These are phyloP conservation scores for Gaeumannomyces sp. DNA, from an alignment of 2,329 filamentous ascomycete genomes.

Conservation along the genomic window DNA sequence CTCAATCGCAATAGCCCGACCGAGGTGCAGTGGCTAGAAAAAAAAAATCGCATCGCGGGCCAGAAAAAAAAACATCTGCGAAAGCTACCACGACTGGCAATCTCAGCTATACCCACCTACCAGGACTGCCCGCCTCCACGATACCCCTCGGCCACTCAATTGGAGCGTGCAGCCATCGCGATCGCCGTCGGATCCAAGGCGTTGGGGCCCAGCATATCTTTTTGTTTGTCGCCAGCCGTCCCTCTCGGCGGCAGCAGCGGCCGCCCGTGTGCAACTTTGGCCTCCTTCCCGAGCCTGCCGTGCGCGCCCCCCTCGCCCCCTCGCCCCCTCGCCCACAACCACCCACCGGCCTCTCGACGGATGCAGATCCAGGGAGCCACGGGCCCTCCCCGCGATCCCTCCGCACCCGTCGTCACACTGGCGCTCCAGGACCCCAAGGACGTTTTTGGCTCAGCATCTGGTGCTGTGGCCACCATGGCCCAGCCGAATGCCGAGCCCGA, in stretches of 20 bases:
- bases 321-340: too few species aligned
- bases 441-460: slow-evolving; percentile 56
- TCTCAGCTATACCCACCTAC: not conserved
- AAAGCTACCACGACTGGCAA: too few species aligned
- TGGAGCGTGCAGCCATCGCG: not conserved
- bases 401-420: slow-evolving; percentile 45
- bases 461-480: slow-evolving; percentile 65
- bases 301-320: too few species aligned
- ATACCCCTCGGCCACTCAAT: not conserved
- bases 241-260: not conserved
- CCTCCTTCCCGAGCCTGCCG: not conserved
- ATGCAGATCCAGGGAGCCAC: not conserved
- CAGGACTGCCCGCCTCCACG: too few species aligned
- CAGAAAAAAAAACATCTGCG: not conserved
- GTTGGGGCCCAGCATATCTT: not conserved
- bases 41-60: not conserved
- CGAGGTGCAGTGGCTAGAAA: not conserved
- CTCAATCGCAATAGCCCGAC: not conserved
- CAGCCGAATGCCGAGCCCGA: slow-evolving; percentile 57
- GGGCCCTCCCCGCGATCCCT: not conserved
- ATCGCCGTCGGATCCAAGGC: not conserved
- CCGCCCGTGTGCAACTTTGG: not conserved
- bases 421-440: slow-evolving; percentile 48
- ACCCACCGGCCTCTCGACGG: too few species aligned
- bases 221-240: not conserved